Evolutionary conservation across 176 grass and related monocot genomes (phyloP).

Genomic region (Stipa capillata): DNA sequence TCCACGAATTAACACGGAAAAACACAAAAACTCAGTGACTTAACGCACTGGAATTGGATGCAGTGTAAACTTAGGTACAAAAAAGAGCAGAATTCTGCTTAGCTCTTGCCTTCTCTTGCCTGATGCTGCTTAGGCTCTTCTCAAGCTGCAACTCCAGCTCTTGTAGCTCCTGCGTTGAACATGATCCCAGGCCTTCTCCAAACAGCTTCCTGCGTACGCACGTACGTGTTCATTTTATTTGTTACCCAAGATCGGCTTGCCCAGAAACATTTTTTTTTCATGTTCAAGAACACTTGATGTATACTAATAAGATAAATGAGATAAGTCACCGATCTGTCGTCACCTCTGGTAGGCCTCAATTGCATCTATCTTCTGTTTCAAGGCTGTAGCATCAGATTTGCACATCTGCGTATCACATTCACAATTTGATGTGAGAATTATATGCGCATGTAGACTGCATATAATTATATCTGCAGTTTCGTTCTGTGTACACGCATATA

Average conservation of each 20-base stretch:
- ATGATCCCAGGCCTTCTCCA: constrained; percentile 51
- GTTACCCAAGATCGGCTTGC: background rate
- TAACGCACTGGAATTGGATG: background rate
- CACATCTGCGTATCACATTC: constrained; percentile 27
- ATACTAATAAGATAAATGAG: no score
- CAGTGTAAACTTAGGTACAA: background rate
- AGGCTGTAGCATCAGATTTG: constrained; percentile 42
- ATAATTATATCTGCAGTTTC: no score
- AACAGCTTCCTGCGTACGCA: constrained; percentile 47
- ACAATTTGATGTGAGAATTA: background rate
- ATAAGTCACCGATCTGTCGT: background rate
- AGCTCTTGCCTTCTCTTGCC: constrained; percentile 53
- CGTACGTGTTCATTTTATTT: background rate
- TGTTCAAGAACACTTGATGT: background rate
- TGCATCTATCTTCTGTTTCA: constrained; percentile 47
- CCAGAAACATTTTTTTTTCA: background rate
- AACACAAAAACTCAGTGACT: background rate
- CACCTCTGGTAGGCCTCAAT: constrained; percentile 59
- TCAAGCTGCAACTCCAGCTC: constrained; percentile 58
- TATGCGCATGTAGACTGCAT: no score
- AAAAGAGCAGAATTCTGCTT: background rate
- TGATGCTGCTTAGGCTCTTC: constrained; percentile 52
- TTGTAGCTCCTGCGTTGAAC: constrained; percentile 56
- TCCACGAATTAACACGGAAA: background rate
- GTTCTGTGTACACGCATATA: no score